These are phyloP conservation scores for Eutrema yunnanense DNA, from an alignment of 345 rosid genomes.

Conservation along the genomic window DNA sequence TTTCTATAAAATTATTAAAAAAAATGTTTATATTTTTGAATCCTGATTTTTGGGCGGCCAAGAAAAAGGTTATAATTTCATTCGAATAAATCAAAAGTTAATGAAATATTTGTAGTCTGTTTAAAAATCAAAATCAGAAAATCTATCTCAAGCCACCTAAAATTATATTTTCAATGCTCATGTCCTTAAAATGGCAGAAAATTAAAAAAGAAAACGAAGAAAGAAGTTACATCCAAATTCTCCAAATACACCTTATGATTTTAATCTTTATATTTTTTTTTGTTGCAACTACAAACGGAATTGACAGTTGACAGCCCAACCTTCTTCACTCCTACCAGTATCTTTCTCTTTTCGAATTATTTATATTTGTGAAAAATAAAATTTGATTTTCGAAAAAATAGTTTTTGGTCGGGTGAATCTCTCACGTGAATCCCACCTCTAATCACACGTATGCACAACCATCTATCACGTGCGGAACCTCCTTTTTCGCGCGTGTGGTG, in stretches of 20 bases:
- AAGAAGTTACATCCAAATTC: slow-evolving; percentile 22
- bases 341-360: slow-evolving; percentile 15
- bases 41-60: not conserved
- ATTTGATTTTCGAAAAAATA: not conserved
- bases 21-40: not conserved
- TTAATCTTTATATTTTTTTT: not conserved
- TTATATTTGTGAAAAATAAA: not conserved
- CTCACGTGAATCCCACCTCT: slow-evolving; percentile 60
- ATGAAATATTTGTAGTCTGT: not conserved
- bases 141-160: not conserved
- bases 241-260: slow-evolving; percentile 6
- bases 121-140: not conserved
- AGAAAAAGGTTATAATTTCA: not conserved
- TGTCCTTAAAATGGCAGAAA: slow-evolving; percentile 9
- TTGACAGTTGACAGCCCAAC: slow-evolving; percentile 46
- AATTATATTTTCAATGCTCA: not conserved
- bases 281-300: slow-evolving; percentile 41
- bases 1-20: too few species aligned
- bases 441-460: slow-evolving; percentile 38
- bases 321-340: slow-evolving; percentile 22
- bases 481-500: slow-evolving; percentile 18
- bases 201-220: slow-evolving; percentile 16
- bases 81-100: not conserved
- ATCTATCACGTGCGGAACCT: slow-evolving; percentile 24
- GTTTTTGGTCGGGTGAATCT: slow-evolving; percentile 29